These are phyloP conservation scores for Lentinula raphanica DNA, from an alignment of 768 basidiomycete genomes.

Conservation along the genomic window DNA sequence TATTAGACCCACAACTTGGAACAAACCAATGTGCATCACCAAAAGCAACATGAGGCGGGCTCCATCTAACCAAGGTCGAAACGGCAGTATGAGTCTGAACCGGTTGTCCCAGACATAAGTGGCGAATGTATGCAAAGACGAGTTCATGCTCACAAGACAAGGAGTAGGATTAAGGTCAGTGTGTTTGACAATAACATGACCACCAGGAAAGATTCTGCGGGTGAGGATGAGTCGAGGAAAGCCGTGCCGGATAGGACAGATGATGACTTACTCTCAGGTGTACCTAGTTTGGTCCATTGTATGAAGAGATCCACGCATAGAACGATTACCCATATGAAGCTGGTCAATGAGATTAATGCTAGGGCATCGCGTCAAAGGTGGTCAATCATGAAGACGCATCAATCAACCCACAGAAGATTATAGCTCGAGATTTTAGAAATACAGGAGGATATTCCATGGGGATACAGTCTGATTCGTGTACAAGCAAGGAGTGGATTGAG, in stretches of 20 bases:
- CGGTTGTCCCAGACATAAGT: neutral
- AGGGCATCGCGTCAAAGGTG: neutral
- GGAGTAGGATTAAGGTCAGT: slow-evolving; percentile 34
- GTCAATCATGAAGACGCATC: neutral
- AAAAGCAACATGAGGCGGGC: slow-evolving; percentile 44
- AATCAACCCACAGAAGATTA: slow-evolving; percentile 7
- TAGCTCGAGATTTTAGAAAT: slow-evolving; percentile 9
- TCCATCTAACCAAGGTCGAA: slow-evolving; percentile 50
- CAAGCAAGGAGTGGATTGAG: neutral
- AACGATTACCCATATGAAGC: slow-evolving; percentile 45
- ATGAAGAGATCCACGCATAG: slow-evolving; percentile 41
- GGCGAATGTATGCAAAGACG: neutral
- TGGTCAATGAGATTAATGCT: slow-evolving; percentile 40
- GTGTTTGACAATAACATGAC: slow-evolving; percentile 38
- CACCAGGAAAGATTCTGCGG: slow-evolving; percentile 39
- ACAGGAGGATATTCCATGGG: slow-evolving; percentile 10
- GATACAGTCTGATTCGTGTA: slow-evolving; percentile 1
- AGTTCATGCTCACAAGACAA: slow-evolving; percentile 33
- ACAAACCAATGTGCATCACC: slow-evolving; percentile 40
- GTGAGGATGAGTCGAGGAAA: neutral
- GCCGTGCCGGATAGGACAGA: neutral
- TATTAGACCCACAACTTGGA: neutral
- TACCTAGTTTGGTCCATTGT: slow-evolving; percentile 41
- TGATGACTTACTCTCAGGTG: slow-evolving; percentile 43
- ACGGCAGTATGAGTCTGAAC: slow-evolving; percentile 38